These are phyloP conservation scores for Auriscalpium vulgare DNA, from an alignment of 768 basidiomycete species.

Conservation along the genomic window DNA sequence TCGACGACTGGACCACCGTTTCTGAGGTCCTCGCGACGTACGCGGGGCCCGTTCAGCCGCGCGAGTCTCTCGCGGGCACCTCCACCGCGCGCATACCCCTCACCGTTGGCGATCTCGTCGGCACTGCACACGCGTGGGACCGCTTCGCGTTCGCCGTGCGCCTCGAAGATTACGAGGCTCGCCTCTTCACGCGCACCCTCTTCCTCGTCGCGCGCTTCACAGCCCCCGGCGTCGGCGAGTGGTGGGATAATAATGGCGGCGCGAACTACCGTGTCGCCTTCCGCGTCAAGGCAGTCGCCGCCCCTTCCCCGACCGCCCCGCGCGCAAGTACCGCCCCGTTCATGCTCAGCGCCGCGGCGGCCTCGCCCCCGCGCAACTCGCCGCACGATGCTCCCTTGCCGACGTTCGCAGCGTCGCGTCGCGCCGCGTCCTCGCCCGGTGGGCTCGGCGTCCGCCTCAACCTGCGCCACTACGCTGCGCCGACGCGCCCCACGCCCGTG, in stretches of 20 bases:
- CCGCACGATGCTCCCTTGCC: background rate
- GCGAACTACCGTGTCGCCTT: conserved; percentile 76
- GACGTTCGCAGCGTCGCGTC: background rate
- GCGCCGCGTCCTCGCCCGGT: conserved; percentile 5
- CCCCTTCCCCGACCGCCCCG: conserved; percentile 14
- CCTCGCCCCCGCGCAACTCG: conserved; percentile 3
- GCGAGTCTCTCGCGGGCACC: conserved; percentile 18
- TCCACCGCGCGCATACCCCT: background rate
- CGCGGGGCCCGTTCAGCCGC: conserved; percentile 32
- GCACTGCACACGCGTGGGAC: conserved; percentile 22
- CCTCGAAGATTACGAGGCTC: conserved; percentile 60
- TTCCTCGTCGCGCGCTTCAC: conserved; percentile 55
- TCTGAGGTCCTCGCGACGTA: conserved; percentile 62
- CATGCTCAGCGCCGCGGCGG: conserved; percentile 4
- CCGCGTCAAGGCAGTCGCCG: conserved; percentile 18
- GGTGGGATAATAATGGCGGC: conserved; percentile 90
- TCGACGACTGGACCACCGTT: conserved; percentile 92
- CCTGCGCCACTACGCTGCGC: conserved; percentile 15
- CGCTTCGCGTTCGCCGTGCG: conserved; percentile 47
- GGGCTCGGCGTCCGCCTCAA: conserved; percentile 8
- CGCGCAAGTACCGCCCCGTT: background rate
- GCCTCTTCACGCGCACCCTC: conserved; percentile 43
- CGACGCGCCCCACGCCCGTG: background rate
- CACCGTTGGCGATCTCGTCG: conserved; percentile 37
- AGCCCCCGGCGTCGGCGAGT: conserved; percentile 50